Base-by-base conservation (phyloP, 495 filamentous ascomycete genomes). In the Penicillium canariense region DNA sequence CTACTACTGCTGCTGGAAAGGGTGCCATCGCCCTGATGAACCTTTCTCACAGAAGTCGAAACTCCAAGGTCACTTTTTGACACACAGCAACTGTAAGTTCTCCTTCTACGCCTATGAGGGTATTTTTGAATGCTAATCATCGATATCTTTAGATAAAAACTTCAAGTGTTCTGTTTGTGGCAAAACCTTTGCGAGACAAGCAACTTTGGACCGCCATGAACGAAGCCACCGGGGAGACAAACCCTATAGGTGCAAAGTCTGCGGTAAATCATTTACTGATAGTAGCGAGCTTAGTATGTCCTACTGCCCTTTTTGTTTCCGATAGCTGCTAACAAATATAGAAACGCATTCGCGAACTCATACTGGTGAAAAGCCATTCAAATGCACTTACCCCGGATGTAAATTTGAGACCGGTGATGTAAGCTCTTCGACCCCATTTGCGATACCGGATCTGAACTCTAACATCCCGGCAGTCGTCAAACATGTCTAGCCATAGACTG, bases 171-270 rank as follows among this genome's bases (percentile, higher is more conserved):
- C 67, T 22, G 74, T 77, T 8, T 80, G 77, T 51, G 72, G 72
- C 2, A 78, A 80, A 52, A 44, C 66, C 1, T 81, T 79, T 45
- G 75, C 75, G 18, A 68, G 77, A 18, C 72, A 74, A 52, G 74
- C 75, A 10, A 77, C 75, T 22, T 54, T 80, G 44, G 76, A 77
- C 35, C 69, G 76, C 26, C 77, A 81, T 39, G 74, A 76, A 60
- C 77, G 77, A n/a, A 79, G 75, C n/a, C 77, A 81, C 49, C 77
- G 77, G 0, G 74, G 75, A 17, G 77, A 81, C 53, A 81, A 79
- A 55, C 77, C 77, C 0, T 79, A 74, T 48, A 70, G 60, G 25
- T 81, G 77, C 55, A 61, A 70, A 14, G 55, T 70, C 12, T 81
- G 77, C 48, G 71, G 67, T 2, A 79, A 75, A 50, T 66, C 68